These are phyloP conservation scores for Nicotiana undulata DNA, from an alignment of 257 asterid genomes.

Conservation along the genomic window DNA sequence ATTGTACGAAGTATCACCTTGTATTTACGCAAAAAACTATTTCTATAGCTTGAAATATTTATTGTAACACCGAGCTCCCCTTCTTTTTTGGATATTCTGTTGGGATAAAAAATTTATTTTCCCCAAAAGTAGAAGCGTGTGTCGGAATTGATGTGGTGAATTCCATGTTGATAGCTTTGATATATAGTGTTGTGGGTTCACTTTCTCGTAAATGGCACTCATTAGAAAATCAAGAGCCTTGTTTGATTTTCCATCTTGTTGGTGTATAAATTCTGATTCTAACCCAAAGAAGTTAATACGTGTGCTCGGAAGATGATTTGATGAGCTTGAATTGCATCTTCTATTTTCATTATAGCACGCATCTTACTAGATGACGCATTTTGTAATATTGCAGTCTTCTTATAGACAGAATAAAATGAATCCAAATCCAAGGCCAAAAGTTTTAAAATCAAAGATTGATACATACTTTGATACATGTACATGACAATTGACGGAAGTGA, in stretches of 20 bases:
- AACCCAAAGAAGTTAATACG: neutral
- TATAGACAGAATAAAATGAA: neutral
- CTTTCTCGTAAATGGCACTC: neutral
- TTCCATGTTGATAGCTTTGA: neutral
- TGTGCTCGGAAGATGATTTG: neutral
- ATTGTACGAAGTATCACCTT: neutral
- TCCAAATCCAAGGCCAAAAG: neutral
- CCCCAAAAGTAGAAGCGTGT: neutral
- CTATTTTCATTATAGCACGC: neutral
- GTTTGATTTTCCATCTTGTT: neutral
- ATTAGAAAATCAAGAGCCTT: neutral
- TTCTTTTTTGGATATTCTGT: neutral
- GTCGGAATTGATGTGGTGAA: neutral
- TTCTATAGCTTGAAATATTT: neutral
- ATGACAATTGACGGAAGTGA: too few relatives aligned
- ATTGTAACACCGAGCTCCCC: neutral
- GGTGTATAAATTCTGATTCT: neutral
- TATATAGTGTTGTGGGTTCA: neutral
- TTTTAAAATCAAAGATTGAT: too few relatives aligned
- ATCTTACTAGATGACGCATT: neutral
- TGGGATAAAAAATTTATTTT: neutral
- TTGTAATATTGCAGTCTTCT: neutral
- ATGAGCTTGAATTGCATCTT: neutral
- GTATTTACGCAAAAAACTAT: neutral
- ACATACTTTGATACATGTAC: too few relatives aligned